These are phyloP conservation scores for Pachyrhizus erosus DNA, from an alignment of 306 rosid genomes.

Conservation along the genomic window DNA sequence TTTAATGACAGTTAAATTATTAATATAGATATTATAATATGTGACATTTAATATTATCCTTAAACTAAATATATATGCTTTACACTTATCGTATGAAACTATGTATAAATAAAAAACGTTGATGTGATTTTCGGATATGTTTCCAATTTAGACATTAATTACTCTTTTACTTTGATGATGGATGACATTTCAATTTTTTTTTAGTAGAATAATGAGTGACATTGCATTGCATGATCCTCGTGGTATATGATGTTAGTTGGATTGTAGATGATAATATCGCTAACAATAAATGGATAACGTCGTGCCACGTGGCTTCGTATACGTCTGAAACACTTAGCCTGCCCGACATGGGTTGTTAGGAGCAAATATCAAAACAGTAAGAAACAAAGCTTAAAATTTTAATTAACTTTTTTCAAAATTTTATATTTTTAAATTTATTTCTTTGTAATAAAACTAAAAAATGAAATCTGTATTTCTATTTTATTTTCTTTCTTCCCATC, in stretches of 20 bases:
- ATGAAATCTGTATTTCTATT: too few species aligned
- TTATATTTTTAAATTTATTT: too few species aligned
- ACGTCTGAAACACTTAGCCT: neutral
- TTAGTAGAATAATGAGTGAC: neutral
- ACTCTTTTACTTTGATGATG: neutral
- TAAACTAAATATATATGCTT: neutral
- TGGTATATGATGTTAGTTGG: neutral
- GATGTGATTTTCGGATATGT: neutral
- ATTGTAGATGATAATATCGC: neutral
- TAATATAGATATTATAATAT: neutral
- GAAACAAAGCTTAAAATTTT: neutral
- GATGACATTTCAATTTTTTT: neutral
- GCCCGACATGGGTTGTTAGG: neutral
- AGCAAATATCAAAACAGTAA: neutral
- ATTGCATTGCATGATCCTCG: constrained; percentile 18
- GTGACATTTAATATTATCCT: too few species aligned
- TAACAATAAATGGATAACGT: neutral
- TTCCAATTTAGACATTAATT: neutral
- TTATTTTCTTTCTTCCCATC: too few species aligned
- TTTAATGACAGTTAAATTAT: neutral
- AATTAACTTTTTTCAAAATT: neutral
- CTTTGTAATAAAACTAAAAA: too few species aligned
- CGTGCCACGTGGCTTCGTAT: neutral
- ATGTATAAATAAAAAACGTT: neutral
- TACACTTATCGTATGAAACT: neutral